phyloP scores from a whole-genome alignment of 2,329 filamentous ascomycete species.

The Aureobasidium sp. region DNA sequence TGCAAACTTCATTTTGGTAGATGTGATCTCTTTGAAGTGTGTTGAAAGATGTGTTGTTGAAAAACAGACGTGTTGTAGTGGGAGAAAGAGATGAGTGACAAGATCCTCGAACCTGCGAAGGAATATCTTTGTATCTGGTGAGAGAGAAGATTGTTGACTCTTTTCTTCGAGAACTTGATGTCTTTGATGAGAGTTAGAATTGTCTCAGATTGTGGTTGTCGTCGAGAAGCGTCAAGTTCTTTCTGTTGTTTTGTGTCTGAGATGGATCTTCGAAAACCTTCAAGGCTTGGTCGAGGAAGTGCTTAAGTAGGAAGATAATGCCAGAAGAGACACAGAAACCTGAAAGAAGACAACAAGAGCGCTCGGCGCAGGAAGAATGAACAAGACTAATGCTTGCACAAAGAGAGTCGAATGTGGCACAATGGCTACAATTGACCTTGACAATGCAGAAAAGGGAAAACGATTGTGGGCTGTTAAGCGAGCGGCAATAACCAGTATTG shows the following conservation, averaged over 20 bases:
- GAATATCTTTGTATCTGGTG: slow-evolving; percentile 3
- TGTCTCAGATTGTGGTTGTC: neutral
- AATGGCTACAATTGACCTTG: slow-evolving; percentile 9
- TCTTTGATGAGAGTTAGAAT: neutral
- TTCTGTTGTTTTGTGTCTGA: slow-evolving; percentile 4
- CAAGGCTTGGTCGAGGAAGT: neutral
- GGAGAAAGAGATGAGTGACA: neutral
- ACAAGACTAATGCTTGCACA: slow-evolving; percentile 2
- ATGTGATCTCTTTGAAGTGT: neutral
- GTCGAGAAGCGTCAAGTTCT: neutral
- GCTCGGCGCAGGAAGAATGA: neutral
- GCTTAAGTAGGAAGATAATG: neutral
- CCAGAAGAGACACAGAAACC: neutral
- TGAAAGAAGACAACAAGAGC: slow-evolving; percentile 6
- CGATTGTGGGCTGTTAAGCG: slow-evolving; percentile 6
- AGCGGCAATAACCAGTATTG: slow-evolving; percentile 10
- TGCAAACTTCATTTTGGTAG: slow-evolving; percentile 7
- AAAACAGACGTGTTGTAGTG: neutral
- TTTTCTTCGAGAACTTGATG: slow-evolving; percentile 9
- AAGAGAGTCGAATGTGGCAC: slow-evolving; percentile 1
- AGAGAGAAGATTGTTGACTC: neutral
- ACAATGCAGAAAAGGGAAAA: neutral
- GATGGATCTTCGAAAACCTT: slow-evolving; percentile 14
- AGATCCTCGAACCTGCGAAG: slow-evolving; percentile 13
- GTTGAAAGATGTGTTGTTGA: neutral